Evolutionary conservation across 495 filamentous ascomycete genomes (phyloP).

Genomic region (Amorphotheca resinae): DNA sequence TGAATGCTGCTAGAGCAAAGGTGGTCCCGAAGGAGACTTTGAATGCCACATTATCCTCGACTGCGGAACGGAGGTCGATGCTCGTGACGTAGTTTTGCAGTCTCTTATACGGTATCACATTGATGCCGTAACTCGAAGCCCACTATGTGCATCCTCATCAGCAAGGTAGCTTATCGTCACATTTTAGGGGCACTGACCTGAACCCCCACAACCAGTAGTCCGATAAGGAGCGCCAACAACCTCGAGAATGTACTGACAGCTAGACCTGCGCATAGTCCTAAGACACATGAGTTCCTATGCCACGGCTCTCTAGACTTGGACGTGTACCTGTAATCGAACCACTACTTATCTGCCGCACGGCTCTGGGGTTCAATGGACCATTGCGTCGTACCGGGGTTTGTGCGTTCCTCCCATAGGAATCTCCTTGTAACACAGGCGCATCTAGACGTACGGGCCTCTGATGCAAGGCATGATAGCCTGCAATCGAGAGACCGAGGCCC

Average conservation of each 20-base stretch:
- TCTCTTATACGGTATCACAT: slow-evolving; percentile 49
- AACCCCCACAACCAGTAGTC: slow-evolving; percentile 53
- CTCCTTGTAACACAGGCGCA: slow-evolving; percentile 4
- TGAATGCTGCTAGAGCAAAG: slow-evolving; percentile 69
- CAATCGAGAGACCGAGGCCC: slow-evolving; percentile 15
- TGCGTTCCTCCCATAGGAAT: slow-evolving; percentile 14
- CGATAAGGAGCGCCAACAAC: slow-evolving; percentile 58
- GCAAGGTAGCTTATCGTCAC: neutral
- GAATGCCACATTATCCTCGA: slow-evolving; percentile 59
- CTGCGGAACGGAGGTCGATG: slow-evolving; percentile 42
- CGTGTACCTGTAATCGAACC: slow-evolving; percentile 51
- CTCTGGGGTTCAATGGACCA: slow-evolving; percentile 33
- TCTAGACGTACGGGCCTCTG: slow-evolving; percentile 26
- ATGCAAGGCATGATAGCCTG: slow-evolving; percentile 14
- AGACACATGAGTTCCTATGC: neutral
- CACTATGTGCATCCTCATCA: slow-evolving; percentile 43
- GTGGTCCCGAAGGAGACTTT: slow-evolving; percentile 67
- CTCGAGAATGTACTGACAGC: slow-evolving; percentile 64
- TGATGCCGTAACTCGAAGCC: slow-evolving; percentile 60
- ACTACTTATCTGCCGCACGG: slow-evolving; percentile 53
- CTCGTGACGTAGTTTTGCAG: slow-evolving; percentile 46
- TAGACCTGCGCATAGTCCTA: slow-evolving; percentile 56
- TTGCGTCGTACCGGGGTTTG: slow-evolving; percentile 22
- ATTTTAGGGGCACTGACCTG: slow-evolving; percentile 40
- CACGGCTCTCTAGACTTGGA: neutral